Percentiles rank a stretch among this genome's conserved stretches.
Conservation (phyloP, 148 eudicot genomes). For the Bassia scoparia region DNA sequence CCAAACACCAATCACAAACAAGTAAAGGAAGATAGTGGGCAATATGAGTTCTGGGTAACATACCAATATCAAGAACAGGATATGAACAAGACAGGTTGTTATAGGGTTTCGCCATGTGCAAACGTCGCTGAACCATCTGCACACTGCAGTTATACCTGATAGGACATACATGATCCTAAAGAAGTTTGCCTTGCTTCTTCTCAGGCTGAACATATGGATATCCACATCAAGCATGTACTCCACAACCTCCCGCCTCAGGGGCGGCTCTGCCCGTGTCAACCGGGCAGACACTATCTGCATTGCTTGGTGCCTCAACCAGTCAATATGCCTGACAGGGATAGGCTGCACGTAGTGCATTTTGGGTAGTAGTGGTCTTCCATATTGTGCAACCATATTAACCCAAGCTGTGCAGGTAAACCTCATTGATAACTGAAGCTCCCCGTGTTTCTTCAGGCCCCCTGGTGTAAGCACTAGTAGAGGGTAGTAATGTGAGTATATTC, state of each 20-base stretch:
- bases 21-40: constrained; percentile 82
- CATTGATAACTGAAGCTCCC: constrained; percentile 81
- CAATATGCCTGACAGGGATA: constrained; percentile 67
- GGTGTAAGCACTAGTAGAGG: constrained; percentile 69
- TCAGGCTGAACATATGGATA: constrained; percentile 74
- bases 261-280: constrained; percentile 78
- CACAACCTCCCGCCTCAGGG: constrained; percentile 66
- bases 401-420: constrained; percentile 86
- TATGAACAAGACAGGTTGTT: constrained; percentile 75
- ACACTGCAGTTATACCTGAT: constrained; percentile 55
- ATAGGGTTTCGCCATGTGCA: constrained; percentile 83
- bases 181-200: constrained; percentile 89
- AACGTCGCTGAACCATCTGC: constrained; percentile 58
- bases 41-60: constrained; percentile 86
- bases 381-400: constrained; percentile 88
- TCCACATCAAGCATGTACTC: constrained; percentile 93
- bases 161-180: constrained; percentile 68
- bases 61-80: constrained; percentile 72
- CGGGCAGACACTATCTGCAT: constrained; percentile 77
- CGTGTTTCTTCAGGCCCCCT: constrained; percentile 75
- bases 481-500: constrained; percentile 75
- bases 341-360: constrained; percentile 92
- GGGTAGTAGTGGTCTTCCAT: constrained; percentile 82
- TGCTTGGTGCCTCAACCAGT: constrained; percentile 85
- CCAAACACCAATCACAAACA: constrained; percentile 86